Evolutionary conservation across 306 rosid genomes (phyloP), one percentile per base, ranked within the genome.

Genomic region (Ochetophila trinervis): DNA sequence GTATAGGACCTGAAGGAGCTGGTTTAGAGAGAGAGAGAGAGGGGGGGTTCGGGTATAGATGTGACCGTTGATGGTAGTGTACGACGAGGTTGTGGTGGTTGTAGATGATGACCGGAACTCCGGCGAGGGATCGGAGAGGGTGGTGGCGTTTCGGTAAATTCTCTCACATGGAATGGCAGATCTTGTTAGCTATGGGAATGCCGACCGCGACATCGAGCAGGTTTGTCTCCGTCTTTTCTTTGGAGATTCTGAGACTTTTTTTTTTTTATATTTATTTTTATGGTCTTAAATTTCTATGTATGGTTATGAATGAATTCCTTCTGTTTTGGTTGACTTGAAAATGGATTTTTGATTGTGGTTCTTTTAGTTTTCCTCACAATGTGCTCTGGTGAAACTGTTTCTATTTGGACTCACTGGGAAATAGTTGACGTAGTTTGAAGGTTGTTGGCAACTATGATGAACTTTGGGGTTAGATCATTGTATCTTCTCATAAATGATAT

Each of bases 91-190:
- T 74, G 86, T 51, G 80, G 82, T 69, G 76, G 72, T 57, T 40
- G 77, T 81, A 71, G 87, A 94, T 82, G 88, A 93, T 86, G 97
- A 90, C 81, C 94, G 90, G 97, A 72, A 86, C 91, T 82, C 94
- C 82, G 72, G 68, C 74, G 48, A 80, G 83, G 63, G 95, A 90
- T 88, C 87, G 80, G 83, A 87, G 79, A 84, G 88, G 97, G 91
- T 80, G 99, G 97, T 82, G 99, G 88, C 68, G 84, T 76, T 83
- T 82, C 62, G 83, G 86, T 72, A 68, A 85, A 66, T 69, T 82
- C 74, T 73, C 75, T 82, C 88, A 78, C 96, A 83, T 94, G 93
- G 97, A 90, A 90, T 94, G 97, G 96, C 96, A 88, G 97, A 90
- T 94, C 99, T 88, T 90, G 93, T 66, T 83, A 84, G 82, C 91